These are phyloP conservation scores for Quercus rubra DNA, from an alignment of 306 rosid species.

Conservation along the genomic window DNA sequence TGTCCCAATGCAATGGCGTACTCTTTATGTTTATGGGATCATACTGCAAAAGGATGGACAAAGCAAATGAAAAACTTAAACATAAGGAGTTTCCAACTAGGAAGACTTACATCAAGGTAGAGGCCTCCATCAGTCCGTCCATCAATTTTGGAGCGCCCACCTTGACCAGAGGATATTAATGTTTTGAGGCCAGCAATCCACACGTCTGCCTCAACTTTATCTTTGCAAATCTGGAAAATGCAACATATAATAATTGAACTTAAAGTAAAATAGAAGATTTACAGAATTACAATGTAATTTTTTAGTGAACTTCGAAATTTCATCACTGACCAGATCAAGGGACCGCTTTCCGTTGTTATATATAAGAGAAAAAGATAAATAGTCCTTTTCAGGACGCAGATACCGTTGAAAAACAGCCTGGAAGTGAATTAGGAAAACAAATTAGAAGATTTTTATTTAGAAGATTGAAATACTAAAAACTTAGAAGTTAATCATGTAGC, in stretches of 20 bases:
- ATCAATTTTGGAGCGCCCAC: slow-evolving; percentile 97
- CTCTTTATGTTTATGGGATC: background rate
- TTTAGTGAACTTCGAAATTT: slow-evolving; percentile 17
- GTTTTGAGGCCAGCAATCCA: slow-evolving; percentile 94
- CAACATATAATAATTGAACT: slow-evolving; percentile 1
- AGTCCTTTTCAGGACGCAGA: slow-evolving; percentile 87
- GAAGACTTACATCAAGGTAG: slow-evolving; percentile 71
- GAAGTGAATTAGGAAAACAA: slow-evolving; percentile 21
- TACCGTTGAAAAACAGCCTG: slow-evolving; percentile 92
- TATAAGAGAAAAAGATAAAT: slow-evolving; percentile 87
- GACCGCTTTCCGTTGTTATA: slow-evolving; percentile 87
- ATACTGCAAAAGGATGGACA: background rate
- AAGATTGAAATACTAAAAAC: slow-evolving; percentile 5
- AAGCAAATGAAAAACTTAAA: slow-evolving; percentile 8
- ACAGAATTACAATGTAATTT: slow-evolving; percentile 1
- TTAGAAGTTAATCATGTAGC: slow-evolving; percentile 10
- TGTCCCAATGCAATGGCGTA: background rate
- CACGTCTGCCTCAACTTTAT: slow-evolving; percentile 91
- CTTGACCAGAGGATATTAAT: slow-evolving; percentile 78
- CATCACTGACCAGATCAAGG: slow-evolving; percentile 83
- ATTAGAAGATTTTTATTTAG: slow-evolving; percentile 16
- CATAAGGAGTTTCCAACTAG: slow-evolving; percentile 18
- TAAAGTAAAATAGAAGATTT: slow-evolving; percentile 1
- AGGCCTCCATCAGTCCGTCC: slow-evolving; percentile 98
- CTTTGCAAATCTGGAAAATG: slow-evolving; percentile 82